Base-by-base conservation (phyloP, 345 rosid genomes). In the Moringa oleifera region DNA sequence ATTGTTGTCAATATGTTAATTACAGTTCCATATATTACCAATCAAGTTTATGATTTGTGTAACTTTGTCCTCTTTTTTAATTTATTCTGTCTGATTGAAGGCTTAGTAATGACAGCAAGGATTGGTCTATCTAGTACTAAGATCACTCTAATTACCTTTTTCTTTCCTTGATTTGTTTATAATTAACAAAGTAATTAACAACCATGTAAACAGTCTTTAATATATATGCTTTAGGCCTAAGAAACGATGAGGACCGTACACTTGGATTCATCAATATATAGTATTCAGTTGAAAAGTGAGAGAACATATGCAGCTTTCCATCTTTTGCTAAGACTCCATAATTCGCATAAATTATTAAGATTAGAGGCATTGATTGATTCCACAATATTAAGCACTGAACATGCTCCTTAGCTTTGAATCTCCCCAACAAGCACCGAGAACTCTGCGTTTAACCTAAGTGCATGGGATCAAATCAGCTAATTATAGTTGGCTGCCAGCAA, bases 31-130 rank as follows among this genome's bases (percentile, higher is more conserved):
- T n/a, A n/a, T n/a, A n/a, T n/a, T n/a, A n/a, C n/a, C n/a, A n/a
- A n/a, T n/a, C n/a, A n/a, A n/a, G n/a, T n/a, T n/a, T n/a, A n/a
- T n/a, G n/a, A n/a, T n/a, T n/a, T n/a, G n/a, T n/a, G n/a, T n/a
- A n/a, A n/a, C n/a, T n/a, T n/a, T n/a, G n/a, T n/a, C n/a, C n/a
- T n/a, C n/a, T n/a, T n/a, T n/a, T 57, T 31, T 36, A 25, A 17
- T 62, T 69, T 50, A 64, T 59, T 69, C 62, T 25, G 20, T 57
- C 62, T 68, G 64, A 67, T 68, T 20, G 68, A 51, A 4, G 52
- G 55, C 74, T 49, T 63, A 4, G 69, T 66, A 66, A 74, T 74
- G 80, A 70, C 80, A 68, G 55, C 66, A 65, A 70, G 72, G 77
- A 68, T 64, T 12, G n/a, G 19, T 28, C 33, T 28, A 28, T 8